Conservation (phyloP, 1,284 basidiomycete species). For the Ceratobasidium sp. region DNA sequence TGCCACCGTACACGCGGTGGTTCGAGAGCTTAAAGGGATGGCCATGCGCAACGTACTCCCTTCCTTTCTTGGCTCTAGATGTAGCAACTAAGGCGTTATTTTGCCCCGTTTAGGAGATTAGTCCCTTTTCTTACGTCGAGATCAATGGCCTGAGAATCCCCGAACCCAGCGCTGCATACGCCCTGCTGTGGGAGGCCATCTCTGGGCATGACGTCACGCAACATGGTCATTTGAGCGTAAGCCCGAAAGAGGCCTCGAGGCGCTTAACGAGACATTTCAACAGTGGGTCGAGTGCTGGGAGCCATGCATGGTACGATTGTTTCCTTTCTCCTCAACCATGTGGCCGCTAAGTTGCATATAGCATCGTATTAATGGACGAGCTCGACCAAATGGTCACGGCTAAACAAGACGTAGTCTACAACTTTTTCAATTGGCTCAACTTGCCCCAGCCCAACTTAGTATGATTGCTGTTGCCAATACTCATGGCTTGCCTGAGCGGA, state of each 20-base stretch:
- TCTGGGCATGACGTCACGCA: constrained; percentile 76
- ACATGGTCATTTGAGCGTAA: constrained; percentile 74
- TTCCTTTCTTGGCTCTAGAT: constrained; percentile 1
- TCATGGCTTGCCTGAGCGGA: constrained; percentile 96
- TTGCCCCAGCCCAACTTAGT: constrained; percentile 87
- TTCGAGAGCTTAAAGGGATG: constrained; percentile 89
- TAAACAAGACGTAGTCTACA: constrained; percentile 98
- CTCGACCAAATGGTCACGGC: constrained; percentile 95
- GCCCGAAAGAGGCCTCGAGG: constrained; percentile 78
- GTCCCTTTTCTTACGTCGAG: constrained; percentile 96
- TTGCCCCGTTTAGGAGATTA: constrained; percentile 74
- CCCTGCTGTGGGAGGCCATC: constrained; percentile 89
- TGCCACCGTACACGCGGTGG: constrained; percentile 94
- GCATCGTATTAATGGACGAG: constrained; percentile 98
- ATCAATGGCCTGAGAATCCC: constrained; percentile 97
- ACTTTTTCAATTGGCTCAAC: constrained; percentile 99
- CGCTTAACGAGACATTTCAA: constrained; percentile 74
- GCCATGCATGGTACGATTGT: constrained; percentile 49
- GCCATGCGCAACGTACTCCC: constrained; percentile 78
- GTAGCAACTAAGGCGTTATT: background rate
- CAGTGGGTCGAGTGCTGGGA: constrained; percentile 55
- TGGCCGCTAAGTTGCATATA: constrained; percentile 55
- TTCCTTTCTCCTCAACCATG: background rate
- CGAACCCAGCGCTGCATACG: constrained; percentile 89
- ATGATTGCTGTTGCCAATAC: constrained; percentile 99